phyloP scores from a whole-genome alignment of 305 asterid genomes.

The Solanum hybrid region DNA sequence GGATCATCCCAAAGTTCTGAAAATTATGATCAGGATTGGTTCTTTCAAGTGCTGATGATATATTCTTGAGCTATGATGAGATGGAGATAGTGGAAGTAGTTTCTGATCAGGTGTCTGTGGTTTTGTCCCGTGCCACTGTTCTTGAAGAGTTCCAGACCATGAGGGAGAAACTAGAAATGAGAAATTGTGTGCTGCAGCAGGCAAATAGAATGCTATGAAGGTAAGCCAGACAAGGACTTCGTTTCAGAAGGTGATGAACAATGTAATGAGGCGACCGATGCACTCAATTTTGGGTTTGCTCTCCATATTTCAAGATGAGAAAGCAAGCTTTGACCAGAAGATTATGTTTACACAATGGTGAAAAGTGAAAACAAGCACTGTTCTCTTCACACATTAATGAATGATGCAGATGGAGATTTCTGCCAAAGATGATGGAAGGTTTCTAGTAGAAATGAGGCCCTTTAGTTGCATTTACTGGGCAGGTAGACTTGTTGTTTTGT shows the following conservation, averaged over 20 bases:
- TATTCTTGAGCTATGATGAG: slow-evolving; percentile 21
- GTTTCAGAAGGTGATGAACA: slow-evolving; percentile 37
- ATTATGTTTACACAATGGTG: slow-evolving; percentile 14
- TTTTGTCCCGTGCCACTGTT: slow-evolving; percentile 32
- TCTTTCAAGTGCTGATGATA: slow-evolving; percentile 15
- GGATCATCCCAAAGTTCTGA: background rate
- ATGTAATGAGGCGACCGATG: slow-evolving; percentile 35
- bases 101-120: slow-evolving; percentile 38
- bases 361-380: background rate
- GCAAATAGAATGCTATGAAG: slow-evolving; percentile 23
- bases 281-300: slow-evolving; percentile 32
- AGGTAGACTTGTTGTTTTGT: slow-evolving; percentile 26
- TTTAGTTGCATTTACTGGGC: slow-evolving; percentile 27
- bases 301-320: slow-evolving; percentile 21
- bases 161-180: slow-evolving; percentile 23
- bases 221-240: slow-evolving; percentile 27
- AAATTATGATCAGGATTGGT: slow-evolving; percentile 14
- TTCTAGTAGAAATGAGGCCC: slow-evolving; percentile 24
- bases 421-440: slow-evolving; percentile 30
- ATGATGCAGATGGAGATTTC: slow-evolving; percentile 32
- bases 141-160: slow-evolving; percentile 29
- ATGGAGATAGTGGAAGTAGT: slow-evolving; percentile 39
- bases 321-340: slow-evolving; percentile 21
- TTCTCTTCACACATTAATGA: slow-evolving; percentile 23
- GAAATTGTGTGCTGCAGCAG: background rate